These are phyloP conservation scores for Mucor irregularis DNA, from an alignment of 371 early-diverging fungal genomes.

Conservation along the genomic window DNA sequence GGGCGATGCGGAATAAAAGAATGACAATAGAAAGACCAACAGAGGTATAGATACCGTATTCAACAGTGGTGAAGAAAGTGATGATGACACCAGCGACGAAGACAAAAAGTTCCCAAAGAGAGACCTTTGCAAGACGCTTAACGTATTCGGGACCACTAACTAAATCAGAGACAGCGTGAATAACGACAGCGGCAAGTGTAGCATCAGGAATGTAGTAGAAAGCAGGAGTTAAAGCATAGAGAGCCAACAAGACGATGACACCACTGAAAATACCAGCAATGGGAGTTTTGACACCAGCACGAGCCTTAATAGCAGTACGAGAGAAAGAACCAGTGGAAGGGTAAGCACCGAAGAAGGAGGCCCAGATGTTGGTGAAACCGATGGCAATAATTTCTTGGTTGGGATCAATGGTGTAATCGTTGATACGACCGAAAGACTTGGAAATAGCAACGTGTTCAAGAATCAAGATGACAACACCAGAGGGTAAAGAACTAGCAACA, in stretches of 20 bases:
- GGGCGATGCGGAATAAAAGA: conserved; percentile 70
- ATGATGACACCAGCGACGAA: conserved; percentile 57
- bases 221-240: conserved; percentile 77
- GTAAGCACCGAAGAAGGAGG: conserved; percentile 77
- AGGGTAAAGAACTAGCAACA: conserved; percentile 57
- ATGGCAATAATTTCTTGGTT: conserved; percentile 88
- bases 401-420: conserved; percentile 61
- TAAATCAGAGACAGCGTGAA: conserved; percentile 68
- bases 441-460: conserved; percentile 85
- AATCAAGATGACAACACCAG: conserved; percentile 70
- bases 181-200: conserved; percentile 77
- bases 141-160: conserved; percentile 41
- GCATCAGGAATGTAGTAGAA: conserved; percentile 87
- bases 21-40: conserved; percentile 64
- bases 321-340: conserved; percentile 54
- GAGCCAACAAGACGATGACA: conserved; percentile 72
- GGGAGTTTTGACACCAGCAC: conserved; percentile 82
- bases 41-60: conserved; percentile 70
- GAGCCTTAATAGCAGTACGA: conserved; percentile 72
- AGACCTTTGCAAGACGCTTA: conserved; percentile 43
- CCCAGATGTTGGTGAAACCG: conserved; percentile 79
- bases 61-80: conserved; percentile 71
- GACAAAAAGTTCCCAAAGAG: conserved; percentile 55
- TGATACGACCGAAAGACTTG: conserved; percentile 77
- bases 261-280: conserved; percentile 78